Evolutionary conservation across 73 alveolate species (phyloP).

Genomic region (Paramecium biaurelia): DNA sequence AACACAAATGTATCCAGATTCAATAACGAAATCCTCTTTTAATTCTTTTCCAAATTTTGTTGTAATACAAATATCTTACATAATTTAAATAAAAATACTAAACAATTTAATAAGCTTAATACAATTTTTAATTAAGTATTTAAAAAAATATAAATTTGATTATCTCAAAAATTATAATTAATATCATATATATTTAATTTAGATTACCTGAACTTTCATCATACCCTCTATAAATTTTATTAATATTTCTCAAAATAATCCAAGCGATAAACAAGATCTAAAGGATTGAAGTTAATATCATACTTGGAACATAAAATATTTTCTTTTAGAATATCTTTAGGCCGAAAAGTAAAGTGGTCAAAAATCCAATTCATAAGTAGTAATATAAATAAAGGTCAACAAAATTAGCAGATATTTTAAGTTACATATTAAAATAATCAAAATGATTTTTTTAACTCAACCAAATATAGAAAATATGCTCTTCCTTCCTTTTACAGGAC

Average conservation of each 20-base stretch:
- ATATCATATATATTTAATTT: neutral
- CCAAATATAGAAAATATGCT: neutral
- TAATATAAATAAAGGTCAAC: neutral
- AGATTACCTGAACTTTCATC: constrained; percentile 23
- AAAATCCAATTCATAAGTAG: neutral
- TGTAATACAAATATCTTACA: neutral
- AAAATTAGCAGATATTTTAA: neutral
- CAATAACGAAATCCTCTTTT: neutral
- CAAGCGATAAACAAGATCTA: constrained; percentile 50
- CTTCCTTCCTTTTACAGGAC: neutral
- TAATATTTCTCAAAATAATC: constrained; percentile 53
- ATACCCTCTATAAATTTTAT: constrained; percentile 43
- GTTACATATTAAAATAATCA: neutral
- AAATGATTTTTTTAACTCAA: neutral
- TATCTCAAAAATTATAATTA: neutral
- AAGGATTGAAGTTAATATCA: neutral
- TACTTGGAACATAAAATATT: neutral
- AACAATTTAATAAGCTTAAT: neutral
- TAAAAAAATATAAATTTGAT: too few species aligned
- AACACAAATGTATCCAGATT: constrained; percentile 5
- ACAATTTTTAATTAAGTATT: neutral
- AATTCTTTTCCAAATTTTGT: neutral
- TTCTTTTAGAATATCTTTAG: neutral
- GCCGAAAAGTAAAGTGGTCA: neutral
- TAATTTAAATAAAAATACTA: neutral